These are phyloP conservation scores for Neofusicoccum ribis DNA, from an alignment of 2,329 filamentous ascomycete species.

Conservation along the genomic window DNA sequence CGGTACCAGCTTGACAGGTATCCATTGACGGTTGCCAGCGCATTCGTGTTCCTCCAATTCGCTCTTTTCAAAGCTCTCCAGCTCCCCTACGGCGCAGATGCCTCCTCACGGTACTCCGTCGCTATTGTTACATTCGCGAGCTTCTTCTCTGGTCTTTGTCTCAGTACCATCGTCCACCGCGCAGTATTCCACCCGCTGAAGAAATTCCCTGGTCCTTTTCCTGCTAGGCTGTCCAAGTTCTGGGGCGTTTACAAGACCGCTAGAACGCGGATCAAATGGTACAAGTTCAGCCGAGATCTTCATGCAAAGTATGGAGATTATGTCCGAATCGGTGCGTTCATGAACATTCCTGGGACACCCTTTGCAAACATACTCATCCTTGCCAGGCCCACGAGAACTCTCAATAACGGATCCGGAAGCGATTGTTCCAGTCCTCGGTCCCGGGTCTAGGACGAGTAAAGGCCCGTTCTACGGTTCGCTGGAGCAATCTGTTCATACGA, in stretches of 20 bases:
- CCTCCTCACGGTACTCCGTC: not conserved
- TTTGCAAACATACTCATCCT: not conserved
- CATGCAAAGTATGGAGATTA: conserved; percentile 20
- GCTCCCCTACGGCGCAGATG: not conserved
- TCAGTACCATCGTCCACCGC: conserved; percentile 8
- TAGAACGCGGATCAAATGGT: not conserved
- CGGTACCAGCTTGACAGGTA: conserved; percentile 11
- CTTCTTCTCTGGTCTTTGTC: not conserved
- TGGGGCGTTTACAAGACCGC: not conserved
- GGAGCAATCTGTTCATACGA: conserved; percentile 10
- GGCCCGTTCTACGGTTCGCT: conserved; percentile 15
- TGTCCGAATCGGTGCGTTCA: conserved; percentile 8
- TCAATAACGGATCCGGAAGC: conserved; percentile 29
- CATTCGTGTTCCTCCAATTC: not conserved
- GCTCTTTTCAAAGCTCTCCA: not conserved
- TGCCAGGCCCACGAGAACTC: conserved; percentile 28
- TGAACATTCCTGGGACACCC: not conserved
- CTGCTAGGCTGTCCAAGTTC: conserved; percentile 15
- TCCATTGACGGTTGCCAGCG: not conserved
- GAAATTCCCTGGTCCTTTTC: conserved; percentile 6
- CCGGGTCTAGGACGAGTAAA: not conserved
- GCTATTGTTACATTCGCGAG: not conserved
- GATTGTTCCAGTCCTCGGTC: conserved; percentile 19
- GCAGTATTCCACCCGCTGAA: conserved; percentile 12
- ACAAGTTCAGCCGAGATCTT: not conserved